Base-by-base conservation (phyloP, 1,284 basidiomycete species). In the Sutorius eximius region DNA sequence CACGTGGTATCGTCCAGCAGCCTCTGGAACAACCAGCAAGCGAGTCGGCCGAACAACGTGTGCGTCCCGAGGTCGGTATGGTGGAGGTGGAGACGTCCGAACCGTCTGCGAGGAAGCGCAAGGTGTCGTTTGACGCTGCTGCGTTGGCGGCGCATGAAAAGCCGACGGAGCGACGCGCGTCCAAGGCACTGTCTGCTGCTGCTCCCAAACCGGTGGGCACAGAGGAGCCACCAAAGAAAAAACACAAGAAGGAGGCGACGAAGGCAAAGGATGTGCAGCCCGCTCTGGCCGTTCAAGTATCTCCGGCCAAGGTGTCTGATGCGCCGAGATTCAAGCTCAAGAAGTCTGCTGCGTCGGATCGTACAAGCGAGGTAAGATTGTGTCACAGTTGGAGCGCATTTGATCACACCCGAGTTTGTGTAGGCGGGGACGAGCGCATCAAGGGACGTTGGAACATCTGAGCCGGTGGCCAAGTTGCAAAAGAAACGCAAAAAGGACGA, bases 151-250 rank as follows among this genome's bases (percentile, higher is more conserved):
- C n/a, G n/a, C 3, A 42, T 15, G 45, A 38, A 13, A 46, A 49
- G 32, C 22, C 33, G 22, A 7, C 42, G 5, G 51, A 40, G 49
- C 52, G 20, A 4, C 50, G 9, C 3, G 3, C 15, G 10, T 18
- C 12, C 27, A 52, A 46, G 32, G 36, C 27, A 22, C 53, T 49
- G 27, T 29, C 55, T 11, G 22, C 41, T 16, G 45, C 40, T 20
- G 0, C n/a, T 27, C 12, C 57, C 22, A 41, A 48, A 29, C 27
- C 15, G 7, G 16, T 4, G 10, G 48, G 8, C 2, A 1, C 40
- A 1, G 52, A 49, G 15, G 61, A 59, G 22, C 66, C 61, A 8
- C 53, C 48, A 5, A 61, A 53, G 64, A 72, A 72, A 36, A 69
- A 44, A 41, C 47, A 9, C 18, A 69, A 55, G 53, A 49, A 44